phyloP scores from a whole-genome alignment of 1,284 basidiomycete genomes.

The Apiotrichum gamsii region DNA sequence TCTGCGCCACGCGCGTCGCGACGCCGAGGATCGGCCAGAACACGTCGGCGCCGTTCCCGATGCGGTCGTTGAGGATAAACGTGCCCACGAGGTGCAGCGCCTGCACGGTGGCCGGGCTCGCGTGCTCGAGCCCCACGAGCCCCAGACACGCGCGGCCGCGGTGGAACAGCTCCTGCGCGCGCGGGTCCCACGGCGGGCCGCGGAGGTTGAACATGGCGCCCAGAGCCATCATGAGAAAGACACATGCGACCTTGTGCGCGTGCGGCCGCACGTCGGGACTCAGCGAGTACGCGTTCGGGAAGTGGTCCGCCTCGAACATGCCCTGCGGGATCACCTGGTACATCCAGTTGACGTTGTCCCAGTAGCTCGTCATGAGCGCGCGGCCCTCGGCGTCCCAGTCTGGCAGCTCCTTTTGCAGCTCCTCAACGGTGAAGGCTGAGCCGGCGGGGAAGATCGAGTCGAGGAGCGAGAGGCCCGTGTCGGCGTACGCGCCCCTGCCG shows the following conservation, averaged over 20 bases:
- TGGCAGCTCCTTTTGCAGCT: constrained; percentile 30
- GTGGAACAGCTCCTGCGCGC: constrained; percentile 36
- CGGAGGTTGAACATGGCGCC: constrained; percentile 45
- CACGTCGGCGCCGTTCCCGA: constrained; percentile 41
- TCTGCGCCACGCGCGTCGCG: constrained; percentile 37
- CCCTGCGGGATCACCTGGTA: constrained; percentile 35
- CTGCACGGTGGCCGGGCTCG: constrained; percentile 43
- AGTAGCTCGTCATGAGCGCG: constrained; percentile 35
- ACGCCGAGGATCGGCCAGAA: constrained; percentile 47
- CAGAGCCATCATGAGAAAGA: constrained; percentile 44
- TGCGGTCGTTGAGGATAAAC: constrained; percentile 42
- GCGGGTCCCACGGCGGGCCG: constrained; percentile 38
- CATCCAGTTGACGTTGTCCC: constrained; percentile 48
- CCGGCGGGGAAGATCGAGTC: constrained; percentile 4
- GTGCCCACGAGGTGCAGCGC: constrained; percentile 43
- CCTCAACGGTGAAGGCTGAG: constrained; percentile 16
- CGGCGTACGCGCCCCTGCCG: constrained; percentile 1
- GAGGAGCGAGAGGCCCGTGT: neutral
- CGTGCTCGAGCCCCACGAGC: constrained; percentile 34
- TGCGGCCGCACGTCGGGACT: constrained; percentile 17
- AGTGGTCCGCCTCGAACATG: constrained; percentile 41
- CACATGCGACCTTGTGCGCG: constrained; percentile 45
- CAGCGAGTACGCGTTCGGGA: constrained; percentile 37
- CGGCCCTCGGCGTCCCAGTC: constrained; percentile 41
- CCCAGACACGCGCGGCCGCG: constrained; percentile 39